A percentile compares a stretch with the other conserved stretches of the same genome.
Evolutionary conservation across 2,329 filamentous ascomycete genomes (phyloP).

Genomic region (Exophiala oligosperma): DNA sequence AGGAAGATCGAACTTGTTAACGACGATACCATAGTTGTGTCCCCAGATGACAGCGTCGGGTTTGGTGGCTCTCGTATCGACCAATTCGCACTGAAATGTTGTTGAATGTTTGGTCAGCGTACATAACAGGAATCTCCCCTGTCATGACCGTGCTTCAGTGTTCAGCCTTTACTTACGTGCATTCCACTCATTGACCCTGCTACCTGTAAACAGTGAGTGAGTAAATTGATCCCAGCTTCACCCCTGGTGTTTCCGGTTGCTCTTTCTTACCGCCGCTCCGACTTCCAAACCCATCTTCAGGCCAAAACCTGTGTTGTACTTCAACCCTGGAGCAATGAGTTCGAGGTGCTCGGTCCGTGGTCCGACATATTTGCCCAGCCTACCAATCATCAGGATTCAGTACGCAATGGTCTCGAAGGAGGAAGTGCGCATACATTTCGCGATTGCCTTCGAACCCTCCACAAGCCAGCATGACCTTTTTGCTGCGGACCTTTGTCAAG

Average conservation of each 20-base stretch:
- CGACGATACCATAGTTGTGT: slow-evolving; percentile 47
- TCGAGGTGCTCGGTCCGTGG: slow-evolving; percentile 40
- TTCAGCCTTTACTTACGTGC: slow-evolving; percentile 27
- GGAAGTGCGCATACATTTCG: slow-evolving; percentile 38
- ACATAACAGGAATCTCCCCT: not conserved
- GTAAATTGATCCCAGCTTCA: not conserved
- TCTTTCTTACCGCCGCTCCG: slow-evolving; percentile 33
- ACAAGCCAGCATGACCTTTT: slow-evolving; percentile 41
- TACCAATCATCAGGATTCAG: slow-evolving; percentile 3
- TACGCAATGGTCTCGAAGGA: too few relatives aligned
- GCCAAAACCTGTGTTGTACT: slow-evolving; percentile 42
- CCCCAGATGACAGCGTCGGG: slow-evolving; percentile 44
- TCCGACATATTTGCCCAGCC: slow-evolving; percentile 37
- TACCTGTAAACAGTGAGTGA: slow-evolving; percentile 19
- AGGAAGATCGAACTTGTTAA: slow-evolving; percentile 32
- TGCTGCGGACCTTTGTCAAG: slow-evolving; percentile 25
- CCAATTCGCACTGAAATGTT: slow-evolving; percentile 37
- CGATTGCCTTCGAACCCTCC: slow-evolving; percentile 45
- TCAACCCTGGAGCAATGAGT: slow-evolving; percentile 43
- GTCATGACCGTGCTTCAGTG: not conserved
- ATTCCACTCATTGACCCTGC: slow-evolving; percentile 44
- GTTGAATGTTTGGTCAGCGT: not conserved
- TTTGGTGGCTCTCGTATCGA: slow-evolving; percentile 43
- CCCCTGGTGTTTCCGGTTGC: not conserved
- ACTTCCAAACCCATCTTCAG: slow-evolving; percentile 44